phyloP scores from a whole-genome alignment of 352 stramenopile genomes.

The Pythium diclinum region DNA sequence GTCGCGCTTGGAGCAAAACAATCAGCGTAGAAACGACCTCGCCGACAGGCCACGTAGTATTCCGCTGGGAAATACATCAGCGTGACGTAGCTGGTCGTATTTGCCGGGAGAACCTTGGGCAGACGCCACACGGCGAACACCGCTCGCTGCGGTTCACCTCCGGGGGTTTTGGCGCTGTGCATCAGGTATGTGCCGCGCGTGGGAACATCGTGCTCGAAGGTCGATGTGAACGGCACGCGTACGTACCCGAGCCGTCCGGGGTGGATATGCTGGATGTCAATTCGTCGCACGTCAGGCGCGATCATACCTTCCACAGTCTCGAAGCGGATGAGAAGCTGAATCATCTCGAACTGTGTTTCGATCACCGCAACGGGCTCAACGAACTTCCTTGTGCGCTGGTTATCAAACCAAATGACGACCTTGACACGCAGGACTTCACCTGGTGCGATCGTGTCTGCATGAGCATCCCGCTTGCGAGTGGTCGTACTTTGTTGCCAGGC shows the following conservation, averaged over 20 bases:
- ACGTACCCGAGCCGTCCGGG: slow-evolving; percentile 14
- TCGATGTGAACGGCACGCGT: slow-evolving; percentile 9
- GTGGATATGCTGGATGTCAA: slow-evolving; percentile 12
- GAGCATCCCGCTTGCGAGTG: neutral
- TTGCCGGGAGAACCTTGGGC: slow-evolving; percentile 1
- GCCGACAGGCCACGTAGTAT: slow-evolving; percentile 12
- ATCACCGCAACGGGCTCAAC: slow-evolving; percentile 9
- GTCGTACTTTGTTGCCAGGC: slow-evolving; percentile 4
- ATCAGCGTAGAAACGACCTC: slow-evolving; percentile 17
- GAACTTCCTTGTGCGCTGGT: neutral
- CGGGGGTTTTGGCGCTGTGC: neutral
- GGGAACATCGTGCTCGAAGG: slow-evolving; percentile 9
- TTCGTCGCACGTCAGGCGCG: neutral
- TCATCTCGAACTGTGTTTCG: slow-evolving; percentile 19
- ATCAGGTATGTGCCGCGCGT: neutral
- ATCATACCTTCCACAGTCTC: slow-evolving; percentile 11
- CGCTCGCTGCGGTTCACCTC: neutral
- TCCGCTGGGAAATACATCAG: slow-evolving; percentile 14
- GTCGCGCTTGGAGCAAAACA: slow-evolving; percentile 13
- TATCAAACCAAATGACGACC: neutral
- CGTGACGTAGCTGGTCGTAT: slow-evolving; percentile 9
- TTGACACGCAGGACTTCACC: slow-evolving; percentile 4
- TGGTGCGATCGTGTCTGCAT: neutral
- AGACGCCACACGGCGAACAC: slow-evolving; percentile 4
- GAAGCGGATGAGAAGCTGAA: slow-evolving; percentile 11